Base-by-base conservation (phyloP, 371 early-diverging fungal genomes). In the Entomophthora muscae region DNA sequence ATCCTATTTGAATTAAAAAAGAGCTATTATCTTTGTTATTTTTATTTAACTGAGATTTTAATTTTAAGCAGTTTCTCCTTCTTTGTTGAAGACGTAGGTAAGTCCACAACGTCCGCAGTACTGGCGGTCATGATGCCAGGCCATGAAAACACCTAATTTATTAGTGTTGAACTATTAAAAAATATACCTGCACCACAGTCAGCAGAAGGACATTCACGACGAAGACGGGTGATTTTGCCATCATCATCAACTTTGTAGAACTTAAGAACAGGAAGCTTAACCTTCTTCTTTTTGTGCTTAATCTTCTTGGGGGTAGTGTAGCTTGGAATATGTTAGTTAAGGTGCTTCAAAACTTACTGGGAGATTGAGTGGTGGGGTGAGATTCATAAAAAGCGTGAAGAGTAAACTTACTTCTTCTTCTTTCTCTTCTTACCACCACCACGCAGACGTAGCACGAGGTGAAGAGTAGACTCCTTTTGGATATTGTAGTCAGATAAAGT, bases 221-320 rank as follows among this genome's bases (percentile, higher is more conserved):
- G 83, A 63, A 95, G 93, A 80, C 98, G 94, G 69, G 91, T 92
- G 75, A 98, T 88, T 85, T 95, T 95, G 72, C 93, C 91, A 74
- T 86, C 82, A 71, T 88, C 90, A 71, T 93, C 95, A 70, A 96
- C 94, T 88, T 93, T 88, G 90, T 96, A 95, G 89, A 84, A 90
- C 84, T 95, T 90, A 78, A 95, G 84, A 73, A 98, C 85, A 63
- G 96, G 88, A 75, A 94, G 78, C 82, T 94, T 95, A 79, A 94
- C 93, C 85, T 95, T 95, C 84, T 89, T 92, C 77, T 87, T 82
- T 91, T 94, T 93, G 90, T 97, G 95, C 83, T 92, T 89, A 78
- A 92, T 91, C 89, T 95, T 95, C 92, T 97, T 95, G 80, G 98
- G 98, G 70, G 98, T 97, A 72, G 95, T 97, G 88, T 97, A 95